phyloP scores from a whole-genome alignment of 2,329 filamentous ascomycete genomes.

The Xylaria sp. region DNA sequence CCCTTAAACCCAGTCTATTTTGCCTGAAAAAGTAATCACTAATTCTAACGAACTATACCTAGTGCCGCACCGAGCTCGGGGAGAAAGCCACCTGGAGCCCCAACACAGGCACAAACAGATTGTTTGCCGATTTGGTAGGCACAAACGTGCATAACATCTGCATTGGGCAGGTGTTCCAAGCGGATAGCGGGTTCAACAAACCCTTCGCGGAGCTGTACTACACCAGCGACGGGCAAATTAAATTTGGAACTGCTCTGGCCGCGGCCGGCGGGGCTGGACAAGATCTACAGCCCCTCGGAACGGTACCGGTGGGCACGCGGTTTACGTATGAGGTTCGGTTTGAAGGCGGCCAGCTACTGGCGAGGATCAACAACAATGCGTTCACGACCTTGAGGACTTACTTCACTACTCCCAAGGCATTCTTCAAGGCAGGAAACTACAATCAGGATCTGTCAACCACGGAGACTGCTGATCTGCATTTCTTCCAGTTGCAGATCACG shows the following conservation, averaged over 20 bases:
- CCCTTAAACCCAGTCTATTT: conserved; percentile 1
- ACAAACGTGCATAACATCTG: conserved; percentile 31
- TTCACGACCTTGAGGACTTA: conserved; percentile 32
- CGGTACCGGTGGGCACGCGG: conserved; percentile 29
- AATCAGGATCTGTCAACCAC: conserved; percentile 32
- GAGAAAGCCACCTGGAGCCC: conserved; percentile 33
- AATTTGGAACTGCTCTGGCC: conserved; percentile 27
- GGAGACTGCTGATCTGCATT: conserved; percentile 34
- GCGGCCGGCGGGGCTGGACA: conserved; percentile 28
- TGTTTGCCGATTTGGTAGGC: conserved; percentile 29
- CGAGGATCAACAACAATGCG: conserved; percentile 30
- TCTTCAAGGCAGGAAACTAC: conserved; percentile 36
- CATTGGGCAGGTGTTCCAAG: conserved; percentile 33
- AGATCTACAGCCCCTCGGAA: conserved; percentile 28
- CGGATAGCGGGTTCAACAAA: conserved; percentile 31
- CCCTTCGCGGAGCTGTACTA: conserved; percentile 35
- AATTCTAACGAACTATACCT: conserved; percentile 16
- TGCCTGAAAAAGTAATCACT: conserved; percentile 3
- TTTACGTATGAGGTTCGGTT: conserved; percentile 34
- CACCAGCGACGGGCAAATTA: conserved; percentile 27
- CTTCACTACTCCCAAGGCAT: conserved; percentile 31
- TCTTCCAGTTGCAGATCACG: conserved; percentile 32
- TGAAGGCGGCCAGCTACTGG: conserved; percentile 27
- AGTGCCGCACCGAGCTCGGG: conserved; percentile 31
- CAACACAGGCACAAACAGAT: conserved; percentile 36